These are phyloP conservation scores for Phytophthora quininea DNA, from an alignment of 352 stramenopile genomes.

Conservation along the genomic window DNA sequence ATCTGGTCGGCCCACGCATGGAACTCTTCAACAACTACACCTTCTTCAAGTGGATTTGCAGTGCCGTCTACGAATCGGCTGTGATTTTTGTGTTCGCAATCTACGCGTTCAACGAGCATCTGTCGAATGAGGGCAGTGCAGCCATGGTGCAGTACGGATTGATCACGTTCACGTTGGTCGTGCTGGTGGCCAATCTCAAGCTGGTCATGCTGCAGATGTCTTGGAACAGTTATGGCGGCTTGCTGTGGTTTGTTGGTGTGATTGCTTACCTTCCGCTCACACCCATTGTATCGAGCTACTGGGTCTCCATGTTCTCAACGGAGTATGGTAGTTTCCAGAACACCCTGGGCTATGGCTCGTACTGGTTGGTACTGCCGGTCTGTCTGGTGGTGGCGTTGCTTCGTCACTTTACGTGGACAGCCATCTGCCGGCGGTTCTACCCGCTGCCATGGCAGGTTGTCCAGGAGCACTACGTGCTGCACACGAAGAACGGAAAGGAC, in stretches of 20 bases:
- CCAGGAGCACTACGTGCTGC: constrained; percentile 73
- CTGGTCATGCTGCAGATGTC: constrained; percentile 82
- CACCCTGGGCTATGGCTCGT: constrained; percentile 61
- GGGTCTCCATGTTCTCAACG: constrained; percentile 60
- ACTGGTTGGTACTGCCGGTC: constrained; percentile 77
- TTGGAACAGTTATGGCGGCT: constrained; percentile 55
- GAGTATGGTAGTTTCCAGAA: constrained; percentile 83
- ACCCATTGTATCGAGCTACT: constrained; percentile 68
- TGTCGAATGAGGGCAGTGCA: constrained; percentile 84
- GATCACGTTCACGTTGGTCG: constrained; percentile 92
- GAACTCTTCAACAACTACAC: constrained; percentile 85
- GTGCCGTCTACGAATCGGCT: constrained; percentile 68
- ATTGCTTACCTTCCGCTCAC: constrained; percentile 70
- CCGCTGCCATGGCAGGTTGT: constrained; percentile 82
- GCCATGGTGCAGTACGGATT: constrained; percentile 92
- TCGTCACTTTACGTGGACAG: constrained; percentile 74
- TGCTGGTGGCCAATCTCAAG: constrained; percentile 95
- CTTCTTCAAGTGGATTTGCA: constrained; percentile 88
- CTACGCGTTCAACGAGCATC: constrained; percentile 75
- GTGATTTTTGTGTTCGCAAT: constrained; percentile 76
- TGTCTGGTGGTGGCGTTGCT: constrained; percentile 60
- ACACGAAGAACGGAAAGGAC: constrained; percentile 36
- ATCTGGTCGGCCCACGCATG: constrained; percentile 73
- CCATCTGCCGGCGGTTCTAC: constrained; percentile 78
- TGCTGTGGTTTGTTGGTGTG: constrained; percentile 69